Evolutionary conservation across 2,329 filamentous ascomycete species (phyloP), one percentile per base, ranked within the genome.

Genomic region (Aspergillus neoniger): DNA sequence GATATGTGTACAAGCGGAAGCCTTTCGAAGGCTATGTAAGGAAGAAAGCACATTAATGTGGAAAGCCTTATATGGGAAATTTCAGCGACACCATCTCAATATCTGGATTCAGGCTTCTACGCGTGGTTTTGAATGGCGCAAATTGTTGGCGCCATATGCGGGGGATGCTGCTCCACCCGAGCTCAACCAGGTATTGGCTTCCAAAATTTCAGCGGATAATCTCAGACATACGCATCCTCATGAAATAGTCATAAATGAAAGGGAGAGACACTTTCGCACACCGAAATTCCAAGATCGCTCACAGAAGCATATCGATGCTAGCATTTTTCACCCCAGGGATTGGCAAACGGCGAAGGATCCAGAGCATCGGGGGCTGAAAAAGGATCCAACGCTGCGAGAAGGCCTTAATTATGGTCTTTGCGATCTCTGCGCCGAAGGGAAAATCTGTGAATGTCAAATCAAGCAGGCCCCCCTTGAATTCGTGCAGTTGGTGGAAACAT

Each of bases 381-480:
- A 5, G 23, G 60, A 69, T 48, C 67, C 66, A 9, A 63, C 60
- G 6, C n/a, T 57, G 5, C 69, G 68, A 25, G 23, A 48, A 8
- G 30, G 52, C 19, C 14, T 38, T 6, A 60, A 19, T 2, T 36
- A 69, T 41, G 63, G 64, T 1, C 12, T 10, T 3, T 75, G 72
- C 44, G 21, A 55, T 15, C 12, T 69, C 2, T 74, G 70, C 51
- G 25, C 25, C 6, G 58, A 61, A 6, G 3, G 4, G 3, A 32
- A 54, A 4, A 21, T 25, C 8, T 75, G 73, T 56, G n/a, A 57
- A 2, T 76, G 72, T 55, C 17, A 17, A 3, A 7, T 69, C 9
- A 38, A 47, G 9, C 63, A 61, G 41, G 63, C 66, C 5, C 57
- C 75, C 10, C 63, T 74, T n/a, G 74, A 77, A 52, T 63, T 76